Evolutionary conservation across 805 yeast genomes (phyloP).

Genomic region (Kodamaea sagamina): DNA sequence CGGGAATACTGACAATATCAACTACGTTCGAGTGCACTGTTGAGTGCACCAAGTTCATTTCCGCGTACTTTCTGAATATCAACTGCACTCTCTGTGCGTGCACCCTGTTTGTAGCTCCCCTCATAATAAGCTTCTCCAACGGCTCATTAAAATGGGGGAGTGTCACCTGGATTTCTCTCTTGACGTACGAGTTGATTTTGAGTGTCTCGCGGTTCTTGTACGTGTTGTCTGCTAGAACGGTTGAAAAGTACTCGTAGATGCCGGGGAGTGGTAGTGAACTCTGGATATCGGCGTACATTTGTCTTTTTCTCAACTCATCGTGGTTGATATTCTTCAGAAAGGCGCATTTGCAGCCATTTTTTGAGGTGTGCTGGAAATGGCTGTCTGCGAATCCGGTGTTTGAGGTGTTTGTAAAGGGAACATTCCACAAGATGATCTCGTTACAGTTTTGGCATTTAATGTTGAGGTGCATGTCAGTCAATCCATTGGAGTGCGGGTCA

Average conservation of each 20-base stretch:
- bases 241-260: slow-evolving; percentile 14
- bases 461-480: too few relatives aligned
- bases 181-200: slow-evolving; percentile 12
- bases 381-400: slow-evolving; percentile 20
- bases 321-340: slow-evolving; percentile 17
- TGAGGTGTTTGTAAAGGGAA: slow-evolving; percentile 14
- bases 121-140: slow-evolving; percentile 1
- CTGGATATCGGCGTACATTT: slow-evolving; percentile 18
- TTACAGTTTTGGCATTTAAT: slow-evolving; percentile 19
- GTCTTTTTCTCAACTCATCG: slow-evolving; percentile 24
- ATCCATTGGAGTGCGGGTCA: too few relatives aligned
- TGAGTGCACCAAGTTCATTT: slow-evolving; percentile 18
- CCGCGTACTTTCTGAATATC: slow-evolving; percentile 13
- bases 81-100: slow-evolving; percentile 5
- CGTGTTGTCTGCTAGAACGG: slow-evolving; percentile 11
- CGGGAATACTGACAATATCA: slow-evolving; percentile 13
- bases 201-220: slow-evolving; percentile 4
- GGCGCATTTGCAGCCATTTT: slow-evolving; percentile 1
- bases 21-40: slow-evolving; percentile 9
- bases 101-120: slow-evolving; percentile 4
- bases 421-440: slow-evolving; percentile 11
- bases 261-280: slow-evolving; percentile 11
- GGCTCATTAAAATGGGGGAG: not conserved
- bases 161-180: not conserved
- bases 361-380: slow-evolving; percentile 10